phyloP scores from a whole-genome alignment of 495 filamentous ascomycete genomes.

The Opeltia flavorubescens region DNA sequence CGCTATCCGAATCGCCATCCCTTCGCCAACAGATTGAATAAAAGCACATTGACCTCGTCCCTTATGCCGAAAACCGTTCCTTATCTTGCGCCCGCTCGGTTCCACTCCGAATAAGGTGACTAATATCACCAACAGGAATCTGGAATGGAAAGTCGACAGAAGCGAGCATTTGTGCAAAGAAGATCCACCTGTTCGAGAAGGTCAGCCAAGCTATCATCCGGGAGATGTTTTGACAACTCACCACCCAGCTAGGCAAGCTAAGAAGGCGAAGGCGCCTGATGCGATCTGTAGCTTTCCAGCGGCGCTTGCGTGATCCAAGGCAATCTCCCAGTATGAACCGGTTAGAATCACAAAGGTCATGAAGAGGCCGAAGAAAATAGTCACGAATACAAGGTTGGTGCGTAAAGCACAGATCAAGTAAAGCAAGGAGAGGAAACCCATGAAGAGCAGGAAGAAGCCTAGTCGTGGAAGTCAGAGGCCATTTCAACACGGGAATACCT shows the following conservation, averaged over 20 bases:
- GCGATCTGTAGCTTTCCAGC: conserved; percentile 17
- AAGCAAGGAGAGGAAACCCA: conserved; percentile 43
- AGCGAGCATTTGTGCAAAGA: conserved; percentile 38
- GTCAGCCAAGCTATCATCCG: background rate
- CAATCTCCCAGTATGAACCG: conserved; percentile 35
- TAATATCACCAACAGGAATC: conserved; percentile 39
- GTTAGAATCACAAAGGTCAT: conserved; percentile 37
- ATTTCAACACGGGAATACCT: background rate
- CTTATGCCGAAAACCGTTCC: conserved; percentile 6
- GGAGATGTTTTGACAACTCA: background rate
- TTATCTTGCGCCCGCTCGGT: conserved; percentile 4
- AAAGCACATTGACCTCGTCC: background rate
- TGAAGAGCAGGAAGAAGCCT: conserved; percentile 45
- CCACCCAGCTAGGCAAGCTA: conserved; percentile 14
- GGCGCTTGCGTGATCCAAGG: conserved; percentile 6
- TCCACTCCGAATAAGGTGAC: conserved; percentile 13
- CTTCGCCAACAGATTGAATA: background rate
- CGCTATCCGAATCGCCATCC: background rate
- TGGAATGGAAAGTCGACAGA: conserved; percentile 41
- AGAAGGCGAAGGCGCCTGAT: conserved; percentile 15
- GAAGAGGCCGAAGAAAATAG: conserved; percentile 42
- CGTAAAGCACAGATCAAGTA: conserved; percentile 45
- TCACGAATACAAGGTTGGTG: conserved; percentile 44
- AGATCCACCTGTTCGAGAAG: conserved; percentile 32
- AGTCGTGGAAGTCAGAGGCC: background rate